Evolutionary conservation across 2,329 filamentous ascomycete genomes (phyloP).

Genomic region (Pseudocercospora musae): DNA sequence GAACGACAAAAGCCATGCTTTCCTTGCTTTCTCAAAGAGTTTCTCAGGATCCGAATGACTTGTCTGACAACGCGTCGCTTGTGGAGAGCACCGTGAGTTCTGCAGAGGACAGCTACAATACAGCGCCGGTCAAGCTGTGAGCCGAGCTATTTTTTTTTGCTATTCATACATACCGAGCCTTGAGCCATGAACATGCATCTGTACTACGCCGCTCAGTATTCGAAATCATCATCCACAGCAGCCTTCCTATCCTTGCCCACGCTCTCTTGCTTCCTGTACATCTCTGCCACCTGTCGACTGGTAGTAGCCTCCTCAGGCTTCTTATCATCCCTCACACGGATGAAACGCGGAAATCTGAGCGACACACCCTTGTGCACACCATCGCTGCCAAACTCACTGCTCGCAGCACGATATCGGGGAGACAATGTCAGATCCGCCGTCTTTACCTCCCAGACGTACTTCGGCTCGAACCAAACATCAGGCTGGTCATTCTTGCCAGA

Average conservation of each 20-base stretch:
- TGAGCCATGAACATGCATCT: neutral
- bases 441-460: constrained; percentile 95
- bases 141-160: no score
- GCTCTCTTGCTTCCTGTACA: constrained; percentile 94
- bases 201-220: constrained; percentile 62
- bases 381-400: constrained; percentile 65
- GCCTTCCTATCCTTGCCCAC: constrained; percentile 82
- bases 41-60: neutral
- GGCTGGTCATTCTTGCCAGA: constrained; percentile 85
- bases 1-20: neutral
- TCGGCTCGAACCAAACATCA: constrained; percentile 97
- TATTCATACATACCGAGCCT: neutral
- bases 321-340: constrained; percentile 90
- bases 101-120: neutral
- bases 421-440: constrained; percentile 92
- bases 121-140: no score
- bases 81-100: neutral
- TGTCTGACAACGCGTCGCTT: neutral
- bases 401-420: constrained; percentile 89
- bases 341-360: constrained; percentile 87
- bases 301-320: constrained; percentile 87
- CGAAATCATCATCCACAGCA: constrained; percentile 92
- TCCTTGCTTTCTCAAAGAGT: neutral
- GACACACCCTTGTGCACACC: constrained; percentile 73
- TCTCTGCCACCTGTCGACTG: constrained; percentile 83